Base-by-base conservation (phyloP, 169 alveolate genomes). In the Babesia gibsoni region DNA sequence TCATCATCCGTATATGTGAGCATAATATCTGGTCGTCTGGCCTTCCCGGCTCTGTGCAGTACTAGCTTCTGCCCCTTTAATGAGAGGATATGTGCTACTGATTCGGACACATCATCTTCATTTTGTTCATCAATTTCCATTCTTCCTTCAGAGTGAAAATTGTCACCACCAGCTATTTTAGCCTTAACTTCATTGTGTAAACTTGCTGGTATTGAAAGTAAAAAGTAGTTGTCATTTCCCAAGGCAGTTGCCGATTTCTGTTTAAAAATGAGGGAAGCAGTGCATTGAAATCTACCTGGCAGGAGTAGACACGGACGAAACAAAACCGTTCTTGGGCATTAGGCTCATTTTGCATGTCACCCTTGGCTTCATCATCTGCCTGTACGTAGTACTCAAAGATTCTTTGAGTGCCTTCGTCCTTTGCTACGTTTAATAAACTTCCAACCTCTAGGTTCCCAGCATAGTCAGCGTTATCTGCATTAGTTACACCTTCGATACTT, bases 21-120 rank as follows among this genome's bases (percentile, higher is more conserved):
- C 33, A 53, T 23, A 20, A 68, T 63, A 36, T 69, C 79, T 32
- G 82, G 75, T 35, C 78, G 43, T 52, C 61, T 79, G 25, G 79
- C 69, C 49, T 45, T 63, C 4, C 88, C 88, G 8, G 88, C 88
- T 52, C 49, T 79, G 39, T 68, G 67, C 41, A 79, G 67, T 20
- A 79, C 88, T 29, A 63, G 6, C 50, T 79, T 79, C 46, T 58
- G 88, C 35, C 88, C 88, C 65, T 70, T 79, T 22, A 79, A 29
- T 7, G 88, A 59, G 20, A 79, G 59, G 33, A 79, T 43, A 30
- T 79, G 77, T 27, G 69, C 63, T 10, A 20, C 59, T 5, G 66
- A 50, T 12, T 79, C 74, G 32, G 18, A 59, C 4, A 23, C 75
- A 20, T 52, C 68, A 25, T 64, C 50, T n/a, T 61, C 70, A 12